Evolutionary conservation across 2,329 filamentous ascomycete genomes (phyloP).

Genomic region (Neopestalotiopsis clavispora): DNA sequence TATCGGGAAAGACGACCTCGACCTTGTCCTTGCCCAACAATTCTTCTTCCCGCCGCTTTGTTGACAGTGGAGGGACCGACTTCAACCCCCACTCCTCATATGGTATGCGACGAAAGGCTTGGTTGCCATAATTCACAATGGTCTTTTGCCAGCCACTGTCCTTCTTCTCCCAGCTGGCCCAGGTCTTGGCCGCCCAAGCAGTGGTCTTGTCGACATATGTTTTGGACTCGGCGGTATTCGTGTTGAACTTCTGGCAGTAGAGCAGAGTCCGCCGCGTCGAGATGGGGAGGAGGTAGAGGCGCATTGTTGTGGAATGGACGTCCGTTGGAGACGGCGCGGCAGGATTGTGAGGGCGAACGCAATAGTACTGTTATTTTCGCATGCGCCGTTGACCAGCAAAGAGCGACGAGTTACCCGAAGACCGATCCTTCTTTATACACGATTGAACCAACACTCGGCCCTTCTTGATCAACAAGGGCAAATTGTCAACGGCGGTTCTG

Average conservation of each 20-base stretch:
- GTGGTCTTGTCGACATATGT: constrained; percentile 72
- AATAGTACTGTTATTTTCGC: neutral
- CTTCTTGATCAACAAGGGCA: neutral
- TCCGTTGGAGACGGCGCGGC: neutral
- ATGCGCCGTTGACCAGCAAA: neutral
- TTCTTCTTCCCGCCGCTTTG: constrained; percentile 68
- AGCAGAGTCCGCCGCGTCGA: constrained; percentile 89
- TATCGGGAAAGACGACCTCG: constrained; percentile 77
- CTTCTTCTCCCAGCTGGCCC: constrained; percentile 86
- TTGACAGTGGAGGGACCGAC: constrained; percentile 83
- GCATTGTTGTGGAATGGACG: constrained; percentile 60
- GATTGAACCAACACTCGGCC: neutral
- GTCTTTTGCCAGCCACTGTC: constrained; percentile 87
- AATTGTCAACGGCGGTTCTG: neutral
- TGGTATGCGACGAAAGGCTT: constrained; percentile 82
- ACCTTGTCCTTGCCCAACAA: constrained; percentile 66
- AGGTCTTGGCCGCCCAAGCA: constrained; percentile 74
- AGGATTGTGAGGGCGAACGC: neutral
- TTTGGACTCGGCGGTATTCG: constrained; percentile 55
- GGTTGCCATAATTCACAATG: constrained; percentile 85
- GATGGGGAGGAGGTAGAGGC: constrained; percentile 90
- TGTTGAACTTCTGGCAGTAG: constrained; percentile 81
- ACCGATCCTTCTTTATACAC: neutral
- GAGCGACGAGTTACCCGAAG: neutral
- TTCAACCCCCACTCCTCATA: constrained; percentile 99